Evolutionary conservation across 2,329 filamentous ascomycete species (phyloP).

Genomic region (Atkinsonella texensis): DNA sequence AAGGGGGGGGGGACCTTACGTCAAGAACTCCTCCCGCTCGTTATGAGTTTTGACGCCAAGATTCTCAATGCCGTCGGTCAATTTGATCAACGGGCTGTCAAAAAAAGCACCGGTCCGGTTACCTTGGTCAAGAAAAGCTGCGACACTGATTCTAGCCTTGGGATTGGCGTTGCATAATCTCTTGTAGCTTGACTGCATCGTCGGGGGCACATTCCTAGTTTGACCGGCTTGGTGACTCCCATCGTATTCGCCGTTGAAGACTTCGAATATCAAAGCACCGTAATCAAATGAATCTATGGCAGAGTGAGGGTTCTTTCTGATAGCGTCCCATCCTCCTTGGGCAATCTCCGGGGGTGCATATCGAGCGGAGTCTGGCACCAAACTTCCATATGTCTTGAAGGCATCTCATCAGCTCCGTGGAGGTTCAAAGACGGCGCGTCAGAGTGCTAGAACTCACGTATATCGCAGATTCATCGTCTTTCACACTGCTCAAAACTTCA

Average conservation of each 20-base stretch:
- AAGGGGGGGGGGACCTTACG: constrained; percentile 25
- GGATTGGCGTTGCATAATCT: constrained; percentile 79
- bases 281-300: constrained; percentile 83
- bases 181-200: constrained; percentile 86
- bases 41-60: constrained; percentile 75
- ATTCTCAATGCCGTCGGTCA: constrained; percentile 88
- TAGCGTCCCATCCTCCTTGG: constrained; percentile 79
- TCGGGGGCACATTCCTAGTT: constrained; percentile 73
- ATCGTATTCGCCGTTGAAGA: constrained; percentile 76
- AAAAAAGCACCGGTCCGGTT: constrained; percentile 76
- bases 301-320: constrained; percentile 69
- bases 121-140: constrained; percentile 83
- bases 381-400: constrained; percentile 64
- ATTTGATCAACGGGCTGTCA: constrained; percentile 79
- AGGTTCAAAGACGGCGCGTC: not conserved
- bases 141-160: constrained; percentile 73
- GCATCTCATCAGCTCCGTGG: constrained; percentile 3
- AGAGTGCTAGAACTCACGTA: constrained; percentile 43
- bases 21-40: constrained; percentile 76
- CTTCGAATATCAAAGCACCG: constrained; percentile 75
- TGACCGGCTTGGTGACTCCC: constrained; percentile 71
- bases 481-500: constrained; percentile 86
- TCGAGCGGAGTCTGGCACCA: constrained; percentile 72
- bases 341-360: constrained; percentile 83
- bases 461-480: constrained; percentile 88